phyloP scores from a whole-genome alignment of 805 yeast species.

The Yarrowia osloensis region DNA sequence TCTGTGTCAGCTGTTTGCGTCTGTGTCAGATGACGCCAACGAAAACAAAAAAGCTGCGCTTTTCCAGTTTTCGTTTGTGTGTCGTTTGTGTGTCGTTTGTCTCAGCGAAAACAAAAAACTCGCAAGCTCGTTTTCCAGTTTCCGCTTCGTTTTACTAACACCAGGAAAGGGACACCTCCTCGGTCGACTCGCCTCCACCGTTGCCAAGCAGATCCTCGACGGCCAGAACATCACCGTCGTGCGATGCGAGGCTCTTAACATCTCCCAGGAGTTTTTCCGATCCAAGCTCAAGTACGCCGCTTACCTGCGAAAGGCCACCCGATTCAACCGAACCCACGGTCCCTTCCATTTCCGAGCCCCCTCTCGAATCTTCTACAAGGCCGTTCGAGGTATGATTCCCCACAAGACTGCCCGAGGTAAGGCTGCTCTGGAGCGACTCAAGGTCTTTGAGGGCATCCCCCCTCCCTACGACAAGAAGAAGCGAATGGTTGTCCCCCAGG shows the following conservation, averaged over 20 bases:
- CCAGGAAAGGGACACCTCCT: constrained; percentile 94
- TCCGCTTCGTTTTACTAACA: constrained; percentile 10
- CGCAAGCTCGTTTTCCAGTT: background rate
- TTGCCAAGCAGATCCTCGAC: constrained; percentile 97
- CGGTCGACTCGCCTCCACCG: constrained; percentile 98
- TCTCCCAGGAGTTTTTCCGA: constrained; percentile 99
- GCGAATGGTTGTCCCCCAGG: constrained; percentile 99
- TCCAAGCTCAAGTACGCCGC: constrained; percentile 99
- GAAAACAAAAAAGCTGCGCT: no score
- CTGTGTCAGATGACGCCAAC: no score
- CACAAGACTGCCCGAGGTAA: constrained; percentile 99
- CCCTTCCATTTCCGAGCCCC: constrained; percentile 99
- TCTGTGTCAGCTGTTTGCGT: no score
- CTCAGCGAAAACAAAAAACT: no score
- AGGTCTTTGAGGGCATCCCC: constrained; percentile 99
- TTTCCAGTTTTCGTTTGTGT: no score
- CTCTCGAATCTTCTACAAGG: constrained; percentile 99
- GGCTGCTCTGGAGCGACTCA: constrained; percentile 98
- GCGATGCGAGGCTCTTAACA: constrained; percentile 95
- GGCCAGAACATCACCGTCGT: constrained; percentile 98
- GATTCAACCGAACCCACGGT: constrained; percentile 98
- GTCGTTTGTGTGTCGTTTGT: no score
- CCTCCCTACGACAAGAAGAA: constrained; percentile 99
- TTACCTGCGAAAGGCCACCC: constrained; percentile 98
- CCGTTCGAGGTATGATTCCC: constrained; percentile 98